Conservation (phyloP, 2,329 filamentous ascomycete species). For the Fusarium annulatum region DNA sequence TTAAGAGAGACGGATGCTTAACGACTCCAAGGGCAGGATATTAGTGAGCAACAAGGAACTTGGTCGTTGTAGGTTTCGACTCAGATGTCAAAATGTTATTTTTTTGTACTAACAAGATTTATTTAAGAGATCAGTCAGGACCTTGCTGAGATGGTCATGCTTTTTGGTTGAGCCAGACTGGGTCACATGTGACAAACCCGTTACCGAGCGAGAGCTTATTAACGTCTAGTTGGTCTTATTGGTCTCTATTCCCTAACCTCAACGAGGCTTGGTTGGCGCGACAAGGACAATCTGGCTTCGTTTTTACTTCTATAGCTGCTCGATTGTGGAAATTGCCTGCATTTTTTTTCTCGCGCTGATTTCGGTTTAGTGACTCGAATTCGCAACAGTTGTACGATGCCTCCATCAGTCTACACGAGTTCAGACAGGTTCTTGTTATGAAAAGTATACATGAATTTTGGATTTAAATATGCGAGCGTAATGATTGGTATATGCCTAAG, state of each 20-base stretch:
- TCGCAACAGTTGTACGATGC: neutral
- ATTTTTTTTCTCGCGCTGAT: neutral
- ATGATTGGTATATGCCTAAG: neutral
- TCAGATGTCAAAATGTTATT: neutral
- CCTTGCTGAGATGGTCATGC: constrained; percentile 23
- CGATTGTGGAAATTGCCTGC: neutral
- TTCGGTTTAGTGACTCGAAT: neutral
- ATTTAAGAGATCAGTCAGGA: neutral
- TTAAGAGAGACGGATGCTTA: neutral
- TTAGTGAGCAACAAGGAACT: neutral
- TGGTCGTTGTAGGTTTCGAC: neutral
- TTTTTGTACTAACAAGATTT: neutral
- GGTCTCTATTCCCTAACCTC: constrained; percentile 1
- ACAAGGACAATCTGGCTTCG: neutral
- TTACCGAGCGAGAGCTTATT: constrained; percentile 28
- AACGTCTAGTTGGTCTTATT: constrained; percentile 25
- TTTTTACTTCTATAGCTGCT: neutral
- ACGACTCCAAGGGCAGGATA: neutral
- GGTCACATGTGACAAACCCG: constrained; percentile 37
- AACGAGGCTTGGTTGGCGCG: constrained; percentile 10
- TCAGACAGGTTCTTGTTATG: neutral
- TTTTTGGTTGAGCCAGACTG: constrained; percentile 1
- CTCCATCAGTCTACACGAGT: neutral
- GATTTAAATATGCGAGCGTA: neutral
- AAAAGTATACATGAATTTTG: neutral